Evolutionary conservation across 331 rosid species (phyloP).

Genomic region (Pyracantha coccinea): DNA sequence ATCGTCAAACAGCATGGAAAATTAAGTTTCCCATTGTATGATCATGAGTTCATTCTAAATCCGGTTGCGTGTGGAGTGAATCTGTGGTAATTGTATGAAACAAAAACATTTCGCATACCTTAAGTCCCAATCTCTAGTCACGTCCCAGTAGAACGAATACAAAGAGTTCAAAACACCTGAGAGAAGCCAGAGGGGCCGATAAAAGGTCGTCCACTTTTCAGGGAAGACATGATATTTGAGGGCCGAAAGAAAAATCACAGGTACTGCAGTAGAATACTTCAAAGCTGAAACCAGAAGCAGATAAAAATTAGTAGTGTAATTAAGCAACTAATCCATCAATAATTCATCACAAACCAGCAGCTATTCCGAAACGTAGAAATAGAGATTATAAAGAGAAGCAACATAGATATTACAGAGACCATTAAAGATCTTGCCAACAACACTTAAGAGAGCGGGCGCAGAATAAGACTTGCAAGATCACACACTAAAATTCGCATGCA

Average conservation of each 20-base stretch:
- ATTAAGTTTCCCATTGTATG: neutral
- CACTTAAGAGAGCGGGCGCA: neutral
- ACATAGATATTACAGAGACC: neutral
- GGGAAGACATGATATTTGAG: conserved; percentile 86
- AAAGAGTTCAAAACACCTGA: conserved; percentile 73
- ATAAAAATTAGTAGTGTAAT: conserved; percentile 10
- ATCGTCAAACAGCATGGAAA: neutral
- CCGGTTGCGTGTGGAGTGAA: neutral
- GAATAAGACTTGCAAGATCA: neutral
- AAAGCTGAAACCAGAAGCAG: conserved; percentile 63
- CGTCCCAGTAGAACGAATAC: conserved; percentile 96
- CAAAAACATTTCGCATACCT: conserved; percentile 41
- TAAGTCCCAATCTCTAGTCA: conserved; percentile 92
- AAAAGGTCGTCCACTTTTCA: conserved; percentile 66
- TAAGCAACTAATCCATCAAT: neutral
- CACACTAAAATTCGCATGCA: neutral
- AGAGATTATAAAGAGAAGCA: neutral
- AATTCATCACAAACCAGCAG: neutral
- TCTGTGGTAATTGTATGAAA: neutral
- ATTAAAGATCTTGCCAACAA: neutral
- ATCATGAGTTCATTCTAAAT: neutral
- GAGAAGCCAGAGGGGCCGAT: conserved; percentile 93
- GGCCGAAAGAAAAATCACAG: conserved; percentile 90
- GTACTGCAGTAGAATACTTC: conserved; percentile 88
- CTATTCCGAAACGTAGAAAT: neutral